Conservation (phyloP, 2,329 filamentous ascomycete species). For the Aspergillus fijiensis region DNA sequence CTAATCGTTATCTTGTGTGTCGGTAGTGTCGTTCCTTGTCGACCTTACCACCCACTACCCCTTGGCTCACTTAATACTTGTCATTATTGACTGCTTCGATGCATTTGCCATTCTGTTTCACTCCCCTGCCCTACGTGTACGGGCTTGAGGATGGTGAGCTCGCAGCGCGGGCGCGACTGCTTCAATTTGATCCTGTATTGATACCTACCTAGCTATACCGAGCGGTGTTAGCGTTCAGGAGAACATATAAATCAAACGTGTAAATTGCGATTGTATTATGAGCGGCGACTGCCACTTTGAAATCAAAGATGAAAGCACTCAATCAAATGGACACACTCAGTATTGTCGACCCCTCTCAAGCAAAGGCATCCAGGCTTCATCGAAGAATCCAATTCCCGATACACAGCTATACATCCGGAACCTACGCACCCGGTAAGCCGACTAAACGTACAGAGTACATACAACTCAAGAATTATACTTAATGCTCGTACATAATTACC, state of each 20-base stretch:
- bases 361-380: too few species aligned
- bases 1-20: neutral
- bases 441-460: neutral
- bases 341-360: too few species aligned
- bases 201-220: slow-evolving; percentile 18
- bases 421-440: neutral
- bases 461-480: neutral
- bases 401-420: neutral
- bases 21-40: neutral
- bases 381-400: neutral
- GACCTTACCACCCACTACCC: neutral
- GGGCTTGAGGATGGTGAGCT: slow-evolving; percentile 6
- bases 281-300: neutral
- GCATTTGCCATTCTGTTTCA: slow-evolving; percentile 8
- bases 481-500: neutral
- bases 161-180: slow-evolving; percentile 17
- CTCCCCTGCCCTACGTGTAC: slow-evolving; percentile 7
- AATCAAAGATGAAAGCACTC: neutral
- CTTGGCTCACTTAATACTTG: slow-evolving; percentile 1
- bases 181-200: neutral
- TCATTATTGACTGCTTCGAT: slow-evolving; percentile 1
- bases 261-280: neutral
- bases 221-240: slow-evolving; percentile 1
- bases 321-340: too few species aligned
- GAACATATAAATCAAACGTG: slow-evolving; percentile 8